Evolutionary conservation across 2,329 filamentous ascomycete species (phyloP).

Genomic region (Stagonosporopsis vannaccii): DNA sequence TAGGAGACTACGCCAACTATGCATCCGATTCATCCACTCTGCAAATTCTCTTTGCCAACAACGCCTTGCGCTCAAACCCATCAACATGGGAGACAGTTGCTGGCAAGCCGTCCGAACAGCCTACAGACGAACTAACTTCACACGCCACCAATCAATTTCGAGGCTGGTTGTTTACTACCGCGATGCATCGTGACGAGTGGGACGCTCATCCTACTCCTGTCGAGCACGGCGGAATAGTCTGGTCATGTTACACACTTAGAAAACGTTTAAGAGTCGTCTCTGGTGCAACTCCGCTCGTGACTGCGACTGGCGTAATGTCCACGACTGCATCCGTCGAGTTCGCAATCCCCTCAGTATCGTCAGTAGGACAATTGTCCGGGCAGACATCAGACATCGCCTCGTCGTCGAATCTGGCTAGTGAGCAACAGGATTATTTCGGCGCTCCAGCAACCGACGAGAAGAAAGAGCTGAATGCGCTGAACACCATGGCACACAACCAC

Average conservation of each 20-base stretch:
- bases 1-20: conserved; percentile 65
- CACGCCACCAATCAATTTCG: conserved; percentile 64
- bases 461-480: conserved; percentile 2
- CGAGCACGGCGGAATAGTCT: conserved; percentile 70
- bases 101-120: conserved; percentile 48
- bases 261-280: conserved; percentile 74
- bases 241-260: conserved; percentile 74
- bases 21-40: conserved; percentile 58
- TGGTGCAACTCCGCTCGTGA: conserved; percentile 47
- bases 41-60: conserved; percentile 72
- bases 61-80: conserved; percentile 66
- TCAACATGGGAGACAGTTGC: conserved; percentile 64
- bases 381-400: conserved; percentile 21
- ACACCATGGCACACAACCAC: conserved; percentile 16
- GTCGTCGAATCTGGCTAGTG: conserved; percentile 22
- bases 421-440: conserved; percentile 55
- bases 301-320: conserved; percentile 30
- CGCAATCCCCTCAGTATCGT: conserved; percentile 34
- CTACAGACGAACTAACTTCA: conserved; percentile 47
- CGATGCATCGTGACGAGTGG: conserved; percentile 60
- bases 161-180: conserved; percentile 68
- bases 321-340: conserved; percentile 47
- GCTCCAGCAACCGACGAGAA: background rate
- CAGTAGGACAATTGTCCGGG: conserved; percentile 21
- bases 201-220: conserved; percentile 58